Percentiles rank a stretch among this genome's conserved stretches.
Evolutionary conservation across 1,139 yeast genomes (phyloP).

Genomic region (Taphrina wiesneri): DNA sequence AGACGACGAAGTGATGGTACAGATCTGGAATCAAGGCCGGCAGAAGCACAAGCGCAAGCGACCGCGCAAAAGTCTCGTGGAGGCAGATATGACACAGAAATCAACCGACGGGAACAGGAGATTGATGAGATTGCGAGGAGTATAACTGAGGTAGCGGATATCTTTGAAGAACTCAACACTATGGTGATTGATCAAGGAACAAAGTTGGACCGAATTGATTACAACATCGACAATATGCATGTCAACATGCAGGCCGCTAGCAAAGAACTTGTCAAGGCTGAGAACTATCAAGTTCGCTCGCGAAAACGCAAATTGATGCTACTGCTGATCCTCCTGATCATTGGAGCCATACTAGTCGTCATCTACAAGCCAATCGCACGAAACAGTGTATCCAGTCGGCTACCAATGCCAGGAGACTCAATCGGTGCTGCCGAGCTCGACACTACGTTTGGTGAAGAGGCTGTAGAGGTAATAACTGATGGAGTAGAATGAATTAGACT

Average conservation of each 20-base stretch:
- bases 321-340: conserved; percentile 65
- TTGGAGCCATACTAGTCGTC: conserved; percentile 69
- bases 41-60: not conserved
- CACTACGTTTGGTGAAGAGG: not conserved
- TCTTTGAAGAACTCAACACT: conserved; percentile 88
- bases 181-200: conserved; percentile 96
- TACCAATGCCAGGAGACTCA: not conserved
- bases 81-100: conserved; percentile 44
- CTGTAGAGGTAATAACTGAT: not conserved
- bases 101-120: conserved; percentile 80
- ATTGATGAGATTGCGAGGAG: conserved; percentile 91
- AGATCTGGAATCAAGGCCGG: conserved; percentile 2
- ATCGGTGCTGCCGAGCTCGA: not conserved
- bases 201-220: conserved; percentile 85
- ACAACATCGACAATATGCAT: conserved; percentile 77
- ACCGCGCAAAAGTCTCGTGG: conserved; percentile 13
- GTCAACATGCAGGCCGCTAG: conserved; percentile 75
- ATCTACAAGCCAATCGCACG: conserved; percentile 45
- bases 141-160: conserved; percentile 85
- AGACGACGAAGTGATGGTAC: not conserved
- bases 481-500: not conserved
- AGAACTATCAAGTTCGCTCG: conserved; percentile 78
- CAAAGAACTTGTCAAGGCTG: conserved; percentile 63
- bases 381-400: conserved; percentile 1
- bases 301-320: conserved; percentile 88